Evolutionary conservation across 1,284 basidiomycete genomes (phyloP).

Genomic region (Pascua guehoae): DNA sequence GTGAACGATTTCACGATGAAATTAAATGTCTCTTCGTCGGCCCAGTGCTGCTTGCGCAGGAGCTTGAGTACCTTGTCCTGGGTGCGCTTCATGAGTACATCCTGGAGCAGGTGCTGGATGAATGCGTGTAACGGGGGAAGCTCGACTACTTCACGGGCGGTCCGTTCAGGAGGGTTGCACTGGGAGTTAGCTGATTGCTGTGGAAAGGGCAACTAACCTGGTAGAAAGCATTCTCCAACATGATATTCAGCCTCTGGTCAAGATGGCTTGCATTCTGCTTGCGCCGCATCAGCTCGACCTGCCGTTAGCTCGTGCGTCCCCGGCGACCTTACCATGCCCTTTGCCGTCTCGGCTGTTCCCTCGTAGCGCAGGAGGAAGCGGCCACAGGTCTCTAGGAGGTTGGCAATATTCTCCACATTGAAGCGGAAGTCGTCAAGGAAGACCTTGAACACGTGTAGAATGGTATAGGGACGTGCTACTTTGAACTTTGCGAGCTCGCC

Average conservation of each 20-base stretch:
- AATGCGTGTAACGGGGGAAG: slow-evolving; percentile 87
- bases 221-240: slow-evolving; percentile 98
- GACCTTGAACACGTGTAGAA: slow-evolving; percentile 94
- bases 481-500: slow-evolving; percentile 93
- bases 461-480: slow-evolving; percentile 86
- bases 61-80: slow-evolving; percentile 90
- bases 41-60: slow-evolving; percentile 91
- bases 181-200: slow-evolving; percentile 43
- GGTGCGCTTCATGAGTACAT: slow-evolving; percentile 83
- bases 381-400: slow-evolving; percentile 90
- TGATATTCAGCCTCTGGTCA: slow-evolving; percentile 79
- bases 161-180: slow-evolving; percentile 95
- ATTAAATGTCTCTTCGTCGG: slow-evolving; percentile 58
- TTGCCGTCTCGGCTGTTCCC: slow-evolving; percentile 78
- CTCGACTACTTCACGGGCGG: slow-evolving; percentile 73
- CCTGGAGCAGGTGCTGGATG: slow-evolving; percentile 86
- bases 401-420: slow-evolving; percentile 90
- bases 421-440: slow-evolving; percentile 91
- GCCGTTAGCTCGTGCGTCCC: slow-evolving; percentile 6
- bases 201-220: slow-evolving; percentile 58
- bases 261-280: slow-evolving; percentile 91
- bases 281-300: slow-evolving; percentile 90
- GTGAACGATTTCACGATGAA: slow-evolving; percentile 74
- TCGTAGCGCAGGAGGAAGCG: slow-evolving; percentile 84
- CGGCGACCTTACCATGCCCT: slow-evolving; percentile 26